phyloP scores from a whole-genome alignment of 495 filamentous ascomycete genomes.

The Beverwykella pulmonaria region DNA sequence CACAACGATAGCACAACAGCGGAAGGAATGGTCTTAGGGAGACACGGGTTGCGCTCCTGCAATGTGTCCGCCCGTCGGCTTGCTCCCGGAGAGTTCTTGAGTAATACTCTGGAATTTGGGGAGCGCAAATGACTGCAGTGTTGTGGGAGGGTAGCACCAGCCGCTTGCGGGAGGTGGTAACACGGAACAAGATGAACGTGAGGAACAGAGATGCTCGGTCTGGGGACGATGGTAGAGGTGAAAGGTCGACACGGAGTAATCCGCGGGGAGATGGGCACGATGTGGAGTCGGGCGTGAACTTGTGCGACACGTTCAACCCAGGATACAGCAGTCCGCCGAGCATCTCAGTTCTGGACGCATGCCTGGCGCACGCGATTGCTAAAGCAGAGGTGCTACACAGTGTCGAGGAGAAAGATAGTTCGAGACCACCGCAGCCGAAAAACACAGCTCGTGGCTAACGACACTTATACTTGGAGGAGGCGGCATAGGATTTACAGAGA shows the following conservation, averaged over 20 bases:
- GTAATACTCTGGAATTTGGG: slow-evolving; percentile 4
- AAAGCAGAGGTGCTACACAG: no score
- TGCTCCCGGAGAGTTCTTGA: slow-evolving; percentile 3
- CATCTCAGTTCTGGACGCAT: neutral
- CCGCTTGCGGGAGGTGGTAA: slow-evolving; percentile 11
- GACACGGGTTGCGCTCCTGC: slow-evolving; percentile 15
- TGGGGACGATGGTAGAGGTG: neutral
- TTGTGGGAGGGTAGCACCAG: slow-evolving; percentile 8
- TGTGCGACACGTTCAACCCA: neutral
- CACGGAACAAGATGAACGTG: neutral
- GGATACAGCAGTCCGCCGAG: neutral
- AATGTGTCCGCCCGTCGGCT: slow-evolving; percentile 19
- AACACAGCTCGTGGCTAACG: no score
- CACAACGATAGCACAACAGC: neutral
- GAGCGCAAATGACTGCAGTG: slow-evolving; percentile 16
- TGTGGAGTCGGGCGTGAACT: neutral
- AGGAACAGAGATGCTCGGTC: neutral
- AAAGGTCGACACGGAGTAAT: no score
- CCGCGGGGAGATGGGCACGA: neutral
- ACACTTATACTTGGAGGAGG: no score
- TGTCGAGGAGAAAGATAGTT: no score
- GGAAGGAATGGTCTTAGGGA: neutral
- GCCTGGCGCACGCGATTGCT: no score
- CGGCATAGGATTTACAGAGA: no score
- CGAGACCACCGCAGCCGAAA: no score